Evolutionary conservation across 208 protist genomes (phyloP), one percentile per base, ranked within the genome.

Genomic region (Wallacemonas rigidus): DNA sequence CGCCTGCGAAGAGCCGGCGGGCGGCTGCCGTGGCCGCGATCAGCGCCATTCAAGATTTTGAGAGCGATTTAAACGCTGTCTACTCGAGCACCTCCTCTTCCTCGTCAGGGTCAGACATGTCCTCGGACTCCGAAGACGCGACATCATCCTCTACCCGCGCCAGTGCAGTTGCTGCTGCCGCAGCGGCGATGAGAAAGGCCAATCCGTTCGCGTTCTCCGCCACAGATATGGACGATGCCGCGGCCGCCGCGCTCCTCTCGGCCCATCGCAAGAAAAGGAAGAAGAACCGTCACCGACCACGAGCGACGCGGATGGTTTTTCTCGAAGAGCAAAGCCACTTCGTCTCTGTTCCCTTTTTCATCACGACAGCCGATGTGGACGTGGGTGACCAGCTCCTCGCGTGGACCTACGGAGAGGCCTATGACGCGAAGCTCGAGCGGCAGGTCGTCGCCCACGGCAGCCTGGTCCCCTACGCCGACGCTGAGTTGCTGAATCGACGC

Each of bases 351-450:
- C 91, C 91, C 26, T 94, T 95, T 43, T 95, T 95, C 62, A 79
- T 95, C 38, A 75, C 81, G 3, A 93, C 88, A 35, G 82, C 88
- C 2, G 91, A 95, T 63, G 86, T 94, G 15, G 76, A 83, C 26
- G 79, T 80, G 1, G 91, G 91, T 3, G 67, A 80, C 7, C 58
- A 84, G 55, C 77, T 95, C n/a, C 76, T 95, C 4, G 86, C 91
- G 43, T 94, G 88, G 87, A 90, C 88, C n/a, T 95, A 95, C 78
- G 91, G 91, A 26, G 91, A 93, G 56, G 88, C 90, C 56, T 95
- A 95, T 81, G 91, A 95, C 74, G 91, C 91, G 2, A 85, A 84
- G 63, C 76, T 95, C 36, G 91, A 95, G 81, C 86, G 91, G 7
- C 54, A 81, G 15, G 91, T 76, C 2, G 88, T 95, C 15, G 85